phyloP scores from a whole-genome alignment of 331 rosid genomes.

The Spiraea crenata region DNA sequence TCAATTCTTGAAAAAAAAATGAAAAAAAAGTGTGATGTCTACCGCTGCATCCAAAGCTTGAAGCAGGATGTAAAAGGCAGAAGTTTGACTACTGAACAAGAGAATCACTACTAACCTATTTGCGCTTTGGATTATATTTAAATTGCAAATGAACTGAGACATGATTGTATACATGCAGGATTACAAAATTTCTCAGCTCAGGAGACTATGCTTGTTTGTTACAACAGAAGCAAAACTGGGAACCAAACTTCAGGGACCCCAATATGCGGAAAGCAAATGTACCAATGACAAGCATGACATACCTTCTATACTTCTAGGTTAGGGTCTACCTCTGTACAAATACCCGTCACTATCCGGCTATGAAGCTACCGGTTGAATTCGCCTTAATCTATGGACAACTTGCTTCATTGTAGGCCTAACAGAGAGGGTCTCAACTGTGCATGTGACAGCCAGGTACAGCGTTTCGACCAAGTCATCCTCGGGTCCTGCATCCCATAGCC shows the following conservation, averaged over 20 bases:
- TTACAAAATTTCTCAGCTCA: constrained; percentile 5
- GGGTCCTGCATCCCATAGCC: constrained; percentile 47
- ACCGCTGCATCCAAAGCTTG: not conserved
- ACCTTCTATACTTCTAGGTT: constrained; percentile 22
- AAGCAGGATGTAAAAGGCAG: not conserved
- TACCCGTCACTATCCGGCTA: constrained; percentile 10
- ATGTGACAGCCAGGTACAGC: constrained; percentile 38
- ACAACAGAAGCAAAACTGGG: constrained; percentile 4
- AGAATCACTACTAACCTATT: not conserved
- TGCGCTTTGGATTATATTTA: not conserved
- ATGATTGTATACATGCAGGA: not conserved
- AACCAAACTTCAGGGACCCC: constrained; percentile 4
- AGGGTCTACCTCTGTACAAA: constrained; percentile 1
- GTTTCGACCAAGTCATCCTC: constrained; percentile 37
- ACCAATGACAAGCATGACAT: constrained; percentile 12
- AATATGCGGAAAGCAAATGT: constrained; percentile 8
- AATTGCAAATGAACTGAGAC: constrained; percentile 14
- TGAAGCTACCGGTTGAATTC: constrained; percentile 23
- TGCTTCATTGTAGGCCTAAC: constrained; percentile 54
- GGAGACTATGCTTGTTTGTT: constrained; percentile 12
- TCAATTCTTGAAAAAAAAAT: not conserved
- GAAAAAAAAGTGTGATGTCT: not conserved
- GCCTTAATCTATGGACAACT: constrained; percentile 42
- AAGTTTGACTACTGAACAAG: not conserved
- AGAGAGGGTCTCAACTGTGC: constrained; percentile 46